Evolutionary conservation across 2,329 filamentous ascomycete genomes (phyloP), one percentile per base, ranked within the genome.

Genomic region (Dendrostoma leiphaemia): DNA sequence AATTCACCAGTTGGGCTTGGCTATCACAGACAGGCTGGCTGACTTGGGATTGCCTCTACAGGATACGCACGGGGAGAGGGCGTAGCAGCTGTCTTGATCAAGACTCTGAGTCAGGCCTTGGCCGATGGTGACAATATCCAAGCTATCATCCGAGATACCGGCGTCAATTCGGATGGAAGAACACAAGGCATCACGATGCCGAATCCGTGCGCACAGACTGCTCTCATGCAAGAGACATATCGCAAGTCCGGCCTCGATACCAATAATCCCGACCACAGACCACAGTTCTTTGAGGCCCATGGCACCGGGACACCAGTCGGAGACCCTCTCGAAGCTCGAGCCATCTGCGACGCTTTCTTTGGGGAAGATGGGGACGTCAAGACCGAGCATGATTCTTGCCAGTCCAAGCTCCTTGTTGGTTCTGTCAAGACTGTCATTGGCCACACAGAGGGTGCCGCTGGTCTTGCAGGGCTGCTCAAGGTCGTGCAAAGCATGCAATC

Each of bases 21-120:
- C n/a, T n/a, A n/a, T n/a, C n/a, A n/a, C n/a, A n/a, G n/a, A n/a
- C n/a, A n/a, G n/a, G 38, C 10, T 10, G 23, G 26, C 38, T 41
- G 23, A 41, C 38, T 6, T n/a, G 8, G 2, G n/a, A 10, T 41
- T 26, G 15, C 0, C 4, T 8, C 12, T 9, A 21, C 6, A 41
- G 38, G 83, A 0, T 85, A 84, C 59, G 79, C 74, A 0, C 73
- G 81, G n/a, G 82, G 80, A 13, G 82, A 85, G 60, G 82, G 81
- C 2, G 64, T 77, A 12, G 77, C 71, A 0, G 71, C 74, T 7
- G 40, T 84, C 2, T 64, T 83, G 4, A 61, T 85, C 17, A 84
- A 84, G 64, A 72, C 71, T 0, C 65, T 77, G 23, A 74, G 72
- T 29, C 71, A 71, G 34, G 83, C 83, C 1, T 55, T 85, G 7